phyloP scores from a whole-genome alignment of 1,139 yeast species.

The Candida glucosophila region DNA sequence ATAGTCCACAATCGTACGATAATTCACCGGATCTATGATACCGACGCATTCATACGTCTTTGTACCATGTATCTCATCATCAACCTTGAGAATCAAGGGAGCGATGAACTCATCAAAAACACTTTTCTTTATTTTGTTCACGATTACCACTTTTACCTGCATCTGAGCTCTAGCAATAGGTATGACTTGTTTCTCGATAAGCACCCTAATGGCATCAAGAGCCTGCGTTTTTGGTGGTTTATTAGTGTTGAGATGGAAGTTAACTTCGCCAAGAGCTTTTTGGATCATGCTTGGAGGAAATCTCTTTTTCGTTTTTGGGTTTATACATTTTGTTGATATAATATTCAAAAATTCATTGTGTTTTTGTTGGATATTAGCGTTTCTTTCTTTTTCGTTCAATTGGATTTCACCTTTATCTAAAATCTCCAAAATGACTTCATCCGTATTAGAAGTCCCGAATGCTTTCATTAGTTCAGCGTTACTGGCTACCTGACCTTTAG shows the following conservation, averaged over 20 bases:
- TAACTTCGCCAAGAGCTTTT: conserved; percentile 72
- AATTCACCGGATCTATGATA: conserved; percentile 82
- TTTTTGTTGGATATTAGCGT: conserved; percentile 62
- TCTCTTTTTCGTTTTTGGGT: conserved; percentile 81
- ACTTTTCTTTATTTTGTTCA: conserved; percentile 42
- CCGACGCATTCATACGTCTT: conserved; percentile 56
- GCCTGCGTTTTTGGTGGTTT: conserved; percentile 86
- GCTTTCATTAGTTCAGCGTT: conserved; percentile 70
- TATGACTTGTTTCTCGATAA: conserved; percentile 70
- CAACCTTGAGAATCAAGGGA: conserved; percentile 45
- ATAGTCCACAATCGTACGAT: conserved; percentile 58
- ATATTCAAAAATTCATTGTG: conserved; percentile 79
- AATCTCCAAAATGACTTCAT: conserved; percentile 69
- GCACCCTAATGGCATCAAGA: conserved; percentile 75
- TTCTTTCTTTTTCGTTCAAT: conserved; percentile 87
- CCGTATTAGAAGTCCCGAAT: conserved; percentile 71
- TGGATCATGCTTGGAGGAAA: conserved; percentile 93
- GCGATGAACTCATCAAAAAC: conserved; percentile 39
- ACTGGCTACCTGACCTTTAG: conserved; percentile 91
- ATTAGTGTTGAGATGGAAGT: conserved; percentile 71
- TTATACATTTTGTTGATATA: conserved; percentile 84
- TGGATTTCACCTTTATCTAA: conserved; percentile 89
- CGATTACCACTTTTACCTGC: conserved; percentile 61
- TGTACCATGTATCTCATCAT: conserved; percentile 38
- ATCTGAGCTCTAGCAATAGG: conserved; percentile 94